Percentiles rank a stretch among this genome's conserved stretches.
Evolutionary conservation across 75 land plant genomes (phyloP).

Genomic region (Adiantum capillusveneris): DNA sequence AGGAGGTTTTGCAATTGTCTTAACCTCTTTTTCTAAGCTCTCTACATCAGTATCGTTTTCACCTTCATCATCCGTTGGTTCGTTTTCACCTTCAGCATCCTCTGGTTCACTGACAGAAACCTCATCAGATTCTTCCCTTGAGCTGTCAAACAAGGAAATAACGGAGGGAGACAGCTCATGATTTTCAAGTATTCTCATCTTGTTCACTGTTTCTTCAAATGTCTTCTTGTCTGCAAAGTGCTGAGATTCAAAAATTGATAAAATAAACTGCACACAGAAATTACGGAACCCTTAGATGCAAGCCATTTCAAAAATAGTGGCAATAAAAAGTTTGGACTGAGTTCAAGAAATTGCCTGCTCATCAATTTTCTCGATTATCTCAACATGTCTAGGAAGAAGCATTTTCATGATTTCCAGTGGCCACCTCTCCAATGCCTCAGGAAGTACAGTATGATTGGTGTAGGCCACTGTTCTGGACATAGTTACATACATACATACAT

Average conservation of each 20-base stretch:
- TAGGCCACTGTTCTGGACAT: constrained; percentile 78
- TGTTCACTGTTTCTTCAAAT: constrained; percentile 52
- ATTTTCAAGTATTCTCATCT: constrained; percentile 87
- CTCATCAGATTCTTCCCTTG: constrained; percentile 25
- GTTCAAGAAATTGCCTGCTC: constrained; percentile 53
- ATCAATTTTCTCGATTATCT: constrained; percentile 83
- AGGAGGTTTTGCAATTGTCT: constrained; percentile 7
- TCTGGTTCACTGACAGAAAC: neutral
- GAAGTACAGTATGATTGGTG: constrained; percentile 96
- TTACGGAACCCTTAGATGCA: neutral
- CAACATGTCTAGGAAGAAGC: constrained; percentile 85
- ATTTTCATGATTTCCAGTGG: constrained; percentile 70
- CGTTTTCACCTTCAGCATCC: no score
- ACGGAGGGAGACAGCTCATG: constrained; percentile 52
- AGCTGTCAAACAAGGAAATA: constrained; percentile 32
- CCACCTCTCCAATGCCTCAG: constrained; percentile 99
- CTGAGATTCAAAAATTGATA: constrained; percentile 44
- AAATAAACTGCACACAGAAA: constrained; percentile 22
- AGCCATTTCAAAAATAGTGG: no score
- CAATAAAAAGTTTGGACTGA: neutral
- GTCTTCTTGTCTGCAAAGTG: constrained; percentile 26
- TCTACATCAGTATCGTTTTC: constrained; percentile 8
- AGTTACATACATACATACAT: neutral
- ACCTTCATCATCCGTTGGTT: no score
- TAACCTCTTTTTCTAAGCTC: neutral